These are phyloP conservation scores for Saccharomycopsis guyanensis DNA, from an alignment of 805 yeast species.

Conservation along the genomic window DNA sequence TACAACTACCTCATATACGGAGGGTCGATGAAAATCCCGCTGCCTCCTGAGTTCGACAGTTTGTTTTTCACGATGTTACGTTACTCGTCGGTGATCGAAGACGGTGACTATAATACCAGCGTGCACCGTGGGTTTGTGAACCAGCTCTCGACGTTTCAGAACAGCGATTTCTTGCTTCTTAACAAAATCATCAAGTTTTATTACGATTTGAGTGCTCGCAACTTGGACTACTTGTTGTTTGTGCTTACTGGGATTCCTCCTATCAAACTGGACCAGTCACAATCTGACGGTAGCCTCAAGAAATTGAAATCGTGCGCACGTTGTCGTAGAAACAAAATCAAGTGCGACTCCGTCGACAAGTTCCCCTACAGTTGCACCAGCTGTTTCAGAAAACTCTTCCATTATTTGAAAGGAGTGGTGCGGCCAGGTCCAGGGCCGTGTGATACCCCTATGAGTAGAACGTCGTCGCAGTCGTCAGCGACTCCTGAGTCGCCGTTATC, in stretches of 20 bases:
- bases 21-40: not conserved
- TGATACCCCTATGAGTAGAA: not conserved
- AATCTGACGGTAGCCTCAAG: conserved; percentile 3
- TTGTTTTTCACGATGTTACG: conserved; percentile 10
- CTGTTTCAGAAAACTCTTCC: conserved; percentile 20
- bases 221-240: conserved; percentile 19
- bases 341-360: conserved; percentile 19
- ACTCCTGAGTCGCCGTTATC: not conserved
- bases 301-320: conserved; percentile 21
- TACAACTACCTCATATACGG: conserved; percentile 9
- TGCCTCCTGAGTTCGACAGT: not conserved
- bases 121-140: not conserved
- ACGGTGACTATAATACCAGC: conserved; percentile 1
- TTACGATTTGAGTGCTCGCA: conserved; percentile 9
- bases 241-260: conserved; percentile 15
- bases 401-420: conserved; percentile 1
- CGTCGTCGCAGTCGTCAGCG: not conserved
- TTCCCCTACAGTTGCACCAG: conserved; percentile 20
- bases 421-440: not conserved
- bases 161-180: not conserved
- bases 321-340: conserved; percentile 20
- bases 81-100: conserved; percentile 7
- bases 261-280: not conserved
- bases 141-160: not conserved
- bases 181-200: conserved; percentile 15